Evolutionary conservation across 2,329 filamentous ascomycete species (phyloP).

Genomic region (Talaromyces sp.): DNA sequence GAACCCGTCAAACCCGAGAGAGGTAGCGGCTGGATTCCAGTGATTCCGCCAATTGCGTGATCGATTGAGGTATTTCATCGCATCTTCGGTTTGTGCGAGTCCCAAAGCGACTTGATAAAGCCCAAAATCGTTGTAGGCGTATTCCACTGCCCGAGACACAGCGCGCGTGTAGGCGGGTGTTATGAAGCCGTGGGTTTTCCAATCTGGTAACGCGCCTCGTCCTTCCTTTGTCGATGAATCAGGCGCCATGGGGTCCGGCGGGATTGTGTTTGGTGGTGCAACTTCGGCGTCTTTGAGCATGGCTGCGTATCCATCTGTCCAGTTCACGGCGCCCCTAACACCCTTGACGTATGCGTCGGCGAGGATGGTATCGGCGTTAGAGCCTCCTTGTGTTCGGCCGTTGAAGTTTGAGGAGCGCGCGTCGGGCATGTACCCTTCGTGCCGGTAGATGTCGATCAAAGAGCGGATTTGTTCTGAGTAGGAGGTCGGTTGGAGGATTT

Average conservation of each 20-base stretch:
- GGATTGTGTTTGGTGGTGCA: slow-evolving; percentile 64
- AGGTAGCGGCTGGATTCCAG: slow-evolving; percentile 61
- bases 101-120: slow-evolving; percentile 62
- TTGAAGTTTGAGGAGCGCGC: slow-evolving; percentile 73
- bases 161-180: slow-evolving; percentile 68
- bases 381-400: slow-evolving; percentile 72
- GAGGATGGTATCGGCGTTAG: slow-evolving; percentile 68
- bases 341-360: slow-evolving; percentile 69
- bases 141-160: slow-evolving; percentile 72
- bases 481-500: slow-evolving; percentile 63
- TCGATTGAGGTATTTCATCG: slow-evolving; percentile 59
- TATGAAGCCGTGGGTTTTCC: slow-evolving; percentile 70
- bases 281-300: slow-evolving; percentile 70
- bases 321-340: slow-evolving; percentile 61
- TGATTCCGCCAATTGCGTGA: slow-evolving; percentile 68
- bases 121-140: slow-evolving; percentile 74
- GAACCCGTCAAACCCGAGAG: slow-evolving; percentile 65
- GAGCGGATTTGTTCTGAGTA: slow-evolving; percentile 68
- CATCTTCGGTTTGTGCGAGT: slow-evolving; percentile 56
- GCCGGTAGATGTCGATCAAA: slow-evolving; percentile 68
- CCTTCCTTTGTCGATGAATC: slow-evolving; percentile 71
- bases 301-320: slow-evolving; percentile 67
- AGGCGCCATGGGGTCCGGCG: slow-evolving; percentile 52
- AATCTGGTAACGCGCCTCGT: slow-evolving; percentile 67
- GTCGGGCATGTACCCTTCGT: slow-evolving; percentile 71